Evolutionary conservation across 2,329 filamentous ascomycete genomes (phyloP).

Genomic region (Moelleriella libera): DNA sequence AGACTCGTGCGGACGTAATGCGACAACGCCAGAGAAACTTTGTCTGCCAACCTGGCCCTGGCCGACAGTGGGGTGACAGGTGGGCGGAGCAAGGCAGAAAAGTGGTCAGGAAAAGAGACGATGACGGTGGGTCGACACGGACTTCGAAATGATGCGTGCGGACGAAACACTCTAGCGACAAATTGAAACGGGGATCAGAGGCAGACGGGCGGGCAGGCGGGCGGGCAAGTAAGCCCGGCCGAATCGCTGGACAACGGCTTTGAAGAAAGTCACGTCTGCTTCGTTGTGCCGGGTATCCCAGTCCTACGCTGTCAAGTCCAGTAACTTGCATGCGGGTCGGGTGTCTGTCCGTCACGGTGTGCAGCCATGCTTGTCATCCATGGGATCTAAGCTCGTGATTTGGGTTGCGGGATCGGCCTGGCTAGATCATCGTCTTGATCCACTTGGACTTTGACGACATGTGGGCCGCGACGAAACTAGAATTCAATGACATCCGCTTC

Average conservation of each 20-base stretch:
- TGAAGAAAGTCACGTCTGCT: not conserved
- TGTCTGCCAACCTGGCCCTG: not conserved
- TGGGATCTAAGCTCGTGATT: conserved; percentile 1
- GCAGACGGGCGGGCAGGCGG: not conserved
- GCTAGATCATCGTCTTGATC: not conserved
- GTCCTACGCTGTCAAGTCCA: not conserved
- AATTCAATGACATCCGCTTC: not conserved
- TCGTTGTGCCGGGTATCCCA: not conserved
- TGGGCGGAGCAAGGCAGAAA: not conserved
- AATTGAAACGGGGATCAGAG: not conserved
- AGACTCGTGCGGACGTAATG: not conserved
- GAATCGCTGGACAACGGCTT: not conserved
- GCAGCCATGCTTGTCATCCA: not conserved
- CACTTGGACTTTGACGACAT: not conserved
- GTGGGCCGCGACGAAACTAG: not conserved
- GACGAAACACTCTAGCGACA: not conserved
- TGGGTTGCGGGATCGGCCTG: conserved; percentile 1
- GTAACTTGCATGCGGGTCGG: not conserved
- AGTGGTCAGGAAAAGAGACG: not conserved
- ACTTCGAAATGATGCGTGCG: not conserved
- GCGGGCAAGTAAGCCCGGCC: not conserved
- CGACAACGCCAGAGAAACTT: not conserved
- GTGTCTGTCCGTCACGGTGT: not conserved
- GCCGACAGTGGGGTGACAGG: not conserved
- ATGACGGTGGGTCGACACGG: not conserved